phyloP scores from a whole-genome alignment of 1,284 basidiomycete genomes.

The Rugosomyces carneus region DNA sequence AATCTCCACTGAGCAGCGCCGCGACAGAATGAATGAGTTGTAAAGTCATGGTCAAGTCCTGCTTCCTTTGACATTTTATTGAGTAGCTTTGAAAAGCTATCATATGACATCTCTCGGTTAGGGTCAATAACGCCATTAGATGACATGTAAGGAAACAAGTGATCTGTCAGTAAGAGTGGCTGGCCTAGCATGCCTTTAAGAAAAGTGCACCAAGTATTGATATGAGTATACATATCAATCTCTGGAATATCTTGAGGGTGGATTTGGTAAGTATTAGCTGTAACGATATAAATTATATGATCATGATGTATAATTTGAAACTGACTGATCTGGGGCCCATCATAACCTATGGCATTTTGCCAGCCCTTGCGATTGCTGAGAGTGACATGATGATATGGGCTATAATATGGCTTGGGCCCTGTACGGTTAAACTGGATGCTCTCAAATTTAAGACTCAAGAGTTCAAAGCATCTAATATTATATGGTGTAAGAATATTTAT shows the following conservation, averaged over 20 bases:
- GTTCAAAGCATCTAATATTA: conserved; percentile 27
- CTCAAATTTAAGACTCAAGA: conserved; percentile 17
- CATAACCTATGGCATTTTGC: conserved; percentile 21
- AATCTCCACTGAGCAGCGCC: conserved; percentile 35
- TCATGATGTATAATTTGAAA: no score
- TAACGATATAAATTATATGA: background rate
- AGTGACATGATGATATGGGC: no score
- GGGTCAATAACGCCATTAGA: conserved; percentile 23
- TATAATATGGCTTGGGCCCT: conserved; percentile 15
- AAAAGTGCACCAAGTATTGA: conserved; percentile 22
- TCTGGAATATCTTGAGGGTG: conserved; percentile 22
- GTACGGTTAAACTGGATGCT: conserved; percentile 15
- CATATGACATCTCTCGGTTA: conserved; percentile 19
- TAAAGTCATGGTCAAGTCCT: conserved; percentile 20
- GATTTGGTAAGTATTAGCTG: conserved; percentile 27
- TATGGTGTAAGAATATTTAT: no score
- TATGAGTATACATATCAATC: conserved; percentile 23
- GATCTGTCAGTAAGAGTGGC: conserved; percentile 23
- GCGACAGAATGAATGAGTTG: conserved; percentile 29
- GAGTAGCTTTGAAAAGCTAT: conserved; percentile 23
- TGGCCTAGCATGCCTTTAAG: conserved; percentile 18
- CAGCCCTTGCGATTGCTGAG: conserved; percentile 21
- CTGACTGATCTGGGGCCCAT: conserved; percentile 19
- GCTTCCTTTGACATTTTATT: conserved; percentile 19
- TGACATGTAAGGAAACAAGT: conserved; percentile 28